A percentile compares a stretch with the other conserved stretches of the same genome.
These are phyloP conservation scores for Blumeria graminis DNA, from an alignment of 2,329 filamentous ascomycete genomes.

Conservation along the genomic window DNA sequence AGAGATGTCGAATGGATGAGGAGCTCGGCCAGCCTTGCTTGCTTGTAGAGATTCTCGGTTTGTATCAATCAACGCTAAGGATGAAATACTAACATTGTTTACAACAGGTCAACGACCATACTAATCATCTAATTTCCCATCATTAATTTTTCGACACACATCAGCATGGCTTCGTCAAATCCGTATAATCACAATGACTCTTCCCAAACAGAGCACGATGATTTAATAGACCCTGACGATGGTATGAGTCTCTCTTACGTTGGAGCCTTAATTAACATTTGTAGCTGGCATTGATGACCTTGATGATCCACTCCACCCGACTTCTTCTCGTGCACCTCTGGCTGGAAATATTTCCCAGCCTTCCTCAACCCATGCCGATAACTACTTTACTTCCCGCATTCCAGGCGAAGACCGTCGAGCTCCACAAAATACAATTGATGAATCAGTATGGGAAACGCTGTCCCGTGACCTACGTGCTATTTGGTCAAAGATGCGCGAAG, in stretches of 20 bases:
- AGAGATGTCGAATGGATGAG: too few species aligned
- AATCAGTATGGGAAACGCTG: slow-evolving; percentile 92
- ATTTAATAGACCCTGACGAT: slow-evolving; percentile 59
- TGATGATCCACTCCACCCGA: slow-evolving; percentile 79
- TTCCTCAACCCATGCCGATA: slow-evolving; percentile 31
- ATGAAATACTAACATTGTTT: not conserved
- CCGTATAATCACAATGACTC: slow-evolving; percentile 34
- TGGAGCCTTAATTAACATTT: slow-evolving; percentile 2
- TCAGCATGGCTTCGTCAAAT: too few species aligned
- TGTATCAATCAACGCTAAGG: not conserved
- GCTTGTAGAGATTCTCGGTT: not conserved
- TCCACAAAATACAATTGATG: slow-evolving; percentile 82
- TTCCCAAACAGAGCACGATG: slow-evolving; percentile 31
- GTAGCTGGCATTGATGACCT: slow-evolving; percentile 39
- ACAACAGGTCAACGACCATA: not conserved
- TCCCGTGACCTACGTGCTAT: slow-evolving; percentile 76
- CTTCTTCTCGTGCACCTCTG: slow-evolving; percentile 53
- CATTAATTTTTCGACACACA: slow-evolving; percentile 15
- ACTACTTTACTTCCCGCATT: slow-evolving; percentile 75
- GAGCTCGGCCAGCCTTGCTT: too few species aligned
- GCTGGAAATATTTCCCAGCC: slow-evolving; percentile 51
- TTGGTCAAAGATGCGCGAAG: slow-evolving; percentile 96
- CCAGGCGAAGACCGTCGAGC: slow-evolving; percentile 81
- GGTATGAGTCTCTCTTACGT: slow-evolving; percentile 23
- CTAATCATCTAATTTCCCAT: slow-evolving; percentile 20